Evolutionary conservation across 495 filamentous ascomycete genomes (phyloP).

Genomic region (Annulohypoxylon maeteangense): DNA sequence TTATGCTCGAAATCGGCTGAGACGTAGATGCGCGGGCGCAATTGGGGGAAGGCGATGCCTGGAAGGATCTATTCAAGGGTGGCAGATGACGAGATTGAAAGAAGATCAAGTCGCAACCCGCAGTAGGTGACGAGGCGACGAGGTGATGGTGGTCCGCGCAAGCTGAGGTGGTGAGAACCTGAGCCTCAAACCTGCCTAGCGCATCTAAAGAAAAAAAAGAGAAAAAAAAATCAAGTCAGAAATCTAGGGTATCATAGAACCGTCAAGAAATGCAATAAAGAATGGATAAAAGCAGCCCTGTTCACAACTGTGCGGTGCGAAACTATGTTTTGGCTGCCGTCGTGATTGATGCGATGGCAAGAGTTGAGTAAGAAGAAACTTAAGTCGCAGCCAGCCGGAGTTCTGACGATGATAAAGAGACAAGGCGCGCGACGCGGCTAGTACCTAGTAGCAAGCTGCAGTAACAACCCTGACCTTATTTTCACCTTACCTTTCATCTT

Average conservation of each 20-base stretch:
- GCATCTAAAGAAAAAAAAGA: constrained; percentile 13
- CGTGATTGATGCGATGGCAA: constrained; percentile 25
- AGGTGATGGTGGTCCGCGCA: neutral
- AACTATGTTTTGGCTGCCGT: constrained; percentile 14
- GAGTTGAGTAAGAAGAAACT: constrained; percentile 14
- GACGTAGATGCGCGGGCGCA: neutral
- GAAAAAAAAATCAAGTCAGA: neutral
- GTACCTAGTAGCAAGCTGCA: neutral
- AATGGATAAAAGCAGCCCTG: constrained; percentile 8
- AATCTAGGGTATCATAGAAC: constrained; percentile 35
- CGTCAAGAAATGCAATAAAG: constrained; percentile 35
- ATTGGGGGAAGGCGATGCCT: neutral
- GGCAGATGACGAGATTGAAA: neutral
- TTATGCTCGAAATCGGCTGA: neutral
- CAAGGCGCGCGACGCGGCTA: constrained; percentile 30
- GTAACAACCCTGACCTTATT: constrained; percentile 10
- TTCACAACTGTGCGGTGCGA: constrained; percentile 4
- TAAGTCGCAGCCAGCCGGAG: constrained; percentile 17
- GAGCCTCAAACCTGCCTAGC: constrained; percentile 25
- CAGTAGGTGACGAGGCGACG: neutral
- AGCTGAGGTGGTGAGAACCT: constrained; percentile 19
- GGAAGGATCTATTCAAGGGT: constrained; percentile 1
- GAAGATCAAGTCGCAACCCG: neutral
- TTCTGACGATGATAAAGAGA: constrained; percentile 25
- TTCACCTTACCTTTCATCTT: neutral